Base-by-base conservation (phyloP, 768 basidiomycete genomes). In the Suillus occidentalis region DNA sequence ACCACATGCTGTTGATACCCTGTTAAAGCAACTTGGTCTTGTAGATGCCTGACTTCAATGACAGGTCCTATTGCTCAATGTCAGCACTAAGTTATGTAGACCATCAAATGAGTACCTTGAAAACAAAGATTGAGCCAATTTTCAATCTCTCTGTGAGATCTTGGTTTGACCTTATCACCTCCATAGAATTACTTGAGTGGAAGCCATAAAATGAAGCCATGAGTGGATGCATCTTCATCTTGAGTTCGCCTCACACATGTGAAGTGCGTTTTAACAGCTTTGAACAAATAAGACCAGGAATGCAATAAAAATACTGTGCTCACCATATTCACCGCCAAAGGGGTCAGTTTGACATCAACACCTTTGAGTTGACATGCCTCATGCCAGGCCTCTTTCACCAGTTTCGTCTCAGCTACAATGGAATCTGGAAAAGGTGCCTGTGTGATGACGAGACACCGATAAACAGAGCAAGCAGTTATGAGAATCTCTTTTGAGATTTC, bases 371-470 rank as follows among this genome's bases (percentile, higher is more conserved):
- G 47, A 36, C 64, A 61, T 16, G 55, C 52, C 22, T 57, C 36
- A 2, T 3, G 13, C 53, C 65, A 65, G 22, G 50, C 53, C 28
- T 65, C 56, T 57, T 62, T 40, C 3, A 61, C 65, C 20, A 65
- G 12, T 45, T 39, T 42, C 7, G 52, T 63, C 61, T 65, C 61
- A 18, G 42, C 42, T 25, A 40, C 40, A 9, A 47, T 9, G 5
- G 61, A n/a, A 16, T 72, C 70, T 4, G 73, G 75, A 55, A 71
- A 77, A 14, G 67, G 69, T 10, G 68, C 65, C 3, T 59, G 37
- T 3, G 71, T 71, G 20, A 62, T 66, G 28, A 75, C 49, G 5
- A 67, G 49, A 56, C 70, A 71, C 1, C 69, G 56, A 55, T 67
- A 73, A 40, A 64, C 16, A 0, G 52, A 57, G 13, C 50, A 65